Evolutionary conservation across 2,329 filamentous ascomycete genomes (phyloP).

Genomic region (Fusarium tricinctum): DNA sequence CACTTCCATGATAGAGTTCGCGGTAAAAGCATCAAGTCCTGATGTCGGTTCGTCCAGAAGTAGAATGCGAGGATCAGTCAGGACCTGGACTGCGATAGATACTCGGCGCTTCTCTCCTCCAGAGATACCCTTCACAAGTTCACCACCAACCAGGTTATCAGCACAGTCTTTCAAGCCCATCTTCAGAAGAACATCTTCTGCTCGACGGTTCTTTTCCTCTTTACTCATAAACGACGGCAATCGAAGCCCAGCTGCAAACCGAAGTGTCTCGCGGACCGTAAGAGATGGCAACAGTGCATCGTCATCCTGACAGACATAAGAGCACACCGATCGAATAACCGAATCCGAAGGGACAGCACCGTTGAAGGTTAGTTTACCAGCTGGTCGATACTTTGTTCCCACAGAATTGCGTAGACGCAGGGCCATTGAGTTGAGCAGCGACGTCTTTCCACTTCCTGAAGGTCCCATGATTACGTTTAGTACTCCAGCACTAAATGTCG

Average conservation of each 20-base stretch:
- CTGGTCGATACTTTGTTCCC: slow-evolving; percentile 71
- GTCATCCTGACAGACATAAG: slow-evolving; percentile 84
- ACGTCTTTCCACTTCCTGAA: slow-evolving; percentile 82
- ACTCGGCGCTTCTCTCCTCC: slow-evolving; percentile 84
- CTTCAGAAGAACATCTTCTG: slow-evolving; percentile 79
- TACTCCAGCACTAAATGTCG: slow-evolving; percentile 76
- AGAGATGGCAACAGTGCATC: slow-evolving; percentile 80
- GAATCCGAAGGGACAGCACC: slow-evolving; percentile 75
- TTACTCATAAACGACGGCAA: slow-evolving; percentile 78
- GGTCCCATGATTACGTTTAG: slow-evolving; percentile 86
- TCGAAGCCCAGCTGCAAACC: slow-evolving; percentile 78
- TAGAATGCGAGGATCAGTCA: slow-evolving; percentile 80
- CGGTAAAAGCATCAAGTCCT: slow-evolving; percentile 83
- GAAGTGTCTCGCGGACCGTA: slow-evolving; percentile 81
- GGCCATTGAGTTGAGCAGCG: slow-evolving; percentile 80
- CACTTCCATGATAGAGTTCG: slow-evolving; percentile 81
- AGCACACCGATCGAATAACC: slow-evolving; percentile 79
- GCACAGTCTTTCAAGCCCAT: slow-evolving; percentile 85
- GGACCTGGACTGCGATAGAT: slow-evolving; percentile 81
- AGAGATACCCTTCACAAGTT: slow-evolving; percentile 81
- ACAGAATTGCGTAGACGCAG: slow-evolving; percentile 73
- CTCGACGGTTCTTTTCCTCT: slow-evolving; percentile 74
- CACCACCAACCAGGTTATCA: slow-evolving; percentile 79
- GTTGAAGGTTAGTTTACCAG: slow-evolving; percentile 78
- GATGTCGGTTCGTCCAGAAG: slow-evolving; percentile 83